phyloP scores from a whole-genome alignment of 164 flowering plant species.

The Macadamia tetraphylla region DNA sequence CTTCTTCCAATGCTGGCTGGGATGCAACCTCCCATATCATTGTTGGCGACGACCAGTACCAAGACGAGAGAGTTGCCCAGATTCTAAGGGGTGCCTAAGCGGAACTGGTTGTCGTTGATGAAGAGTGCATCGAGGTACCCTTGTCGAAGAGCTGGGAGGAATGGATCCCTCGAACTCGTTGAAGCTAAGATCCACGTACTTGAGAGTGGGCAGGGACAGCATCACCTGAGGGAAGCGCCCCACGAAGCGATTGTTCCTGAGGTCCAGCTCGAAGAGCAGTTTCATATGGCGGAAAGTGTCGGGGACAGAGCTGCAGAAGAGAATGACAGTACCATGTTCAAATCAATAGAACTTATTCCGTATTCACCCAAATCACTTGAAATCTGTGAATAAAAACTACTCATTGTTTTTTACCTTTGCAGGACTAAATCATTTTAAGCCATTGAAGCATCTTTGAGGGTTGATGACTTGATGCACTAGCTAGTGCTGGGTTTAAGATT shows the following conservation, averaged over 20 bases:
- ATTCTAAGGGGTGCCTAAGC: slow-evolving; percentile 53
- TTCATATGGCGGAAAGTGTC: slow-evolving; percentile 30
- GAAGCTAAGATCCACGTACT: slow-evolving; percentile 70
- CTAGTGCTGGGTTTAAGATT: slow-evolving; percentile 92
- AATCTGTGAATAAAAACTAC: not conserved
- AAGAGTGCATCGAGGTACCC: slow-evolving; percentile 16
- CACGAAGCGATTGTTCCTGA: slow-evolving; percentile 79
- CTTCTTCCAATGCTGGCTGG: slow-evolving; percentile 57
- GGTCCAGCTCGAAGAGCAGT: slow-evolving; percentile 67
- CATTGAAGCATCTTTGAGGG: slow-evolving; percentile 72
- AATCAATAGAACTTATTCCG: too few relatives aligned
- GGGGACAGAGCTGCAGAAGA: slow-evolving; percentile 69
- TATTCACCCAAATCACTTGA: too few relatives aligned
- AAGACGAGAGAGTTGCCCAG: slow-evolving; percentile 84
- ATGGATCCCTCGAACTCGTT: slow-evolving; percentile 79
- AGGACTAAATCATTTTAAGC: slow-evolving; percentile 73
- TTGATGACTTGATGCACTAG: slow-evolving; percentile 88
- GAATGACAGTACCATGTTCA: too few relatives aligned
- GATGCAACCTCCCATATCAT: slow-evolving; percentile 66
- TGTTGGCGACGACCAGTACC: slow-evolving; percentile 66
- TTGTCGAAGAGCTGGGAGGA: slow-evolving; percentile 52
- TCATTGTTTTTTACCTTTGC: slow-evolving; percentile 10
- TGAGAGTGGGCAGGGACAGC: slow-evolving; percentile 48
- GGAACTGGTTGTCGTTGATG: slow-evolving; percentile 59
- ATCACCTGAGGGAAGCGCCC: slow-evolving; percentile 62